Evolutionary conservation across 352 stramenopile species (phyloP).

Genomic region (Globisporangium middletonii): DNA sequence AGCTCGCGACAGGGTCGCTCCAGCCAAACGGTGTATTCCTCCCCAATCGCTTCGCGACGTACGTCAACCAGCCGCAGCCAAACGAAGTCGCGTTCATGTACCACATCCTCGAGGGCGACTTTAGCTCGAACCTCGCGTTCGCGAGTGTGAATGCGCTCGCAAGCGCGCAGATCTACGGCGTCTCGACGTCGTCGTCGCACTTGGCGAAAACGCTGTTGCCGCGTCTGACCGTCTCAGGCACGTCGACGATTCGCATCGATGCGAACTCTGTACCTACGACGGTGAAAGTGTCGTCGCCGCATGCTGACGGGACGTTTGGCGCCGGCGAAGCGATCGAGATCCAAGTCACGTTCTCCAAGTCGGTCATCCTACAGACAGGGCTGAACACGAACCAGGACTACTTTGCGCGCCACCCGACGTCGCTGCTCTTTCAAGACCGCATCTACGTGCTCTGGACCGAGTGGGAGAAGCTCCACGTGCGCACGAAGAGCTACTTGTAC

Average conservation of each 20-base stretch:
- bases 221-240: conserved; percentile 25
- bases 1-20: conserved; percentile 53
- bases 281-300: conserved; percentile 46
- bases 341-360: conserved; percentile 59
- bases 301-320: conserved; percentile 41
- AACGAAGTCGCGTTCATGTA: conserved; percentile 62
- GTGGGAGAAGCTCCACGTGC: conserved; percentile 24
- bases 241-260: conserved; percentile 36
- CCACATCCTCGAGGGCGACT: conserved; percentile 45
- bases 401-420: conserved; percentile 33
- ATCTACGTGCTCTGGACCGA: conserved; percentile 73
- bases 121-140: conserved; percentile 52
- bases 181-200: conserved; percentile 38
- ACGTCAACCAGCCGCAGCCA: conserved; percentile 32
- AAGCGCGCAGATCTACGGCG: conserved; percentile 30
- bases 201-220: conserved; percentile 27
- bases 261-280: conserved; percentile 48
- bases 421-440: conserved; percentile 29
- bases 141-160: conserved; percentile 31
- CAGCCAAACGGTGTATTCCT: conserved; percentile 34
- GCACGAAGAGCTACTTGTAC: conserved; percentile 47
- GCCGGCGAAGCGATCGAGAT: conserved; percentile 65
- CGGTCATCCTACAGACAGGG: conserved; percentile 49
- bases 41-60: conserved; percentile 42
- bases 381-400: conserved; percentile 56